Conservation (phyloP, 352 stramenopile species). For the Globisporangium takayamanum region DNA sequence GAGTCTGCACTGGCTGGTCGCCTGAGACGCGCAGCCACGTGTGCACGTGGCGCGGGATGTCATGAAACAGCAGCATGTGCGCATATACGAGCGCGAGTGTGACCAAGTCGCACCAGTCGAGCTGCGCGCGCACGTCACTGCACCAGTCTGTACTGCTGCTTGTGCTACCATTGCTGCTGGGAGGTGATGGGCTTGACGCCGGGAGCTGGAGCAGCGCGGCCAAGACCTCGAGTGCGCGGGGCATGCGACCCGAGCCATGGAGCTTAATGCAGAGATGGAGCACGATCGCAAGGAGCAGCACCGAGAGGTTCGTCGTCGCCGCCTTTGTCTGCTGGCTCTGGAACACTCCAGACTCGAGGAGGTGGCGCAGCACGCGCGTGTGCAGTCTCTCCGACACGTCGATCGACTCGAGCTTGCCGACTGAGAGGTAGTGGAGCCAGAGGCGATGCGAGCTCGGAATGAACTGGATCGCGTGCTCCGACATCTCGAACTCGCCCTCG, state of each 20-base stretch:
- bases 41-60: conserved; percentile 10
- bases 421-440: conserved; percentile 24
- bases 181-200: no score
- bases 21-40: conserved; percentile 14
- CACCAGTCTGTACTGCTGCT: conserved; percentile 8
- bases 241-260: neutral
- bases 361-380: conserved; percentile 9
- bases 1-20: conserved; percentile 1
- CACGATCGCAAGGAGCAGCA: conserved; percentile 10
- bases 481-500: conserved; percentile 20
- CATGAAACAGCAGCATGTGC: conserved; percentile 13
- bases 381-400: conserved; percentile 10
- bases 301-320: conserved; percentile 3
- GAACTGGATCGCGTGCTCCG: conserved; percentile 26
- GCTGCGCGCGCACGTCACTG: conserved; percentile 2
- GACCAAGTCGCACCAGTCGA: conserved; percentile 8
- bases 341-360: conserved; percentile 6
- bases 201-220: conserved; percentile 5
- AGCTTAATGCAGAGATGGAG: conserved; percentile 18
- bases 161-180: neutral
- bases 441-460: conserved; percentile 19
- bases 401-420: conserved; percentile 11
- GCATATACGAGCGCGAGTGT: conserved; percentile 8
- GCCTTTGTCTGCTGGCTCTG: neutral
- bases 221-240: conserved; percentile 8